Evolutionary conservation across 768 basidiomycete genomes (phyloP), one percentile per base, ranked within the genome.

Genomic region (Pulveroboletus sp.): DNA sequence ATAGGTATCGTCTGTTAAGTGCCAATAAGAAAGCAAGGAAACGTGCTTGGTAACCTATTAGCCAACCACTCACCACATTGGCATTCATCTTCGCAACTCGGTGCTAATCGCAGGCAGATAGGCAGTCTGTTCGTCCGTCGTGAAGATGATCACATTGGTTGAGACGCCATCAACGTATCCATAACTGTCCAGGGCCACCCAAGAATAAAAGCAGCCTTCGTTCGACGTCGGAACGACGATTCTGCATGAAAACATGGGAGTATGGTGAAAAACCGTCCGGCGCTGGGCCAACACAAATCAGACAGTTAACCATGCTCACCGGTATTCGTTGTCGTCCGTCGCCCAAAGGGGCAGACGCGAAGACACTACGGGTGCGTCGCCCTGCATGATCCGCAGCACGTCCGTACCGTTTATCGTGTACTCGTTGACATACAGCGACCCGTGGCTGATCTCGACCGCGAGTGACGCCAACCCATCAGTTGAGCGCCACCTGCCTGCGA

Each of bases 321-420:
- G 67, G 53, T 75, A 75, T 51, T 75, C 69, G 25, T 69, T 59
- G 33, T 72, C 61, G 9, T 68, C 69, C 4, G 72, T 73, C 6
- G 62, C 59, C 75, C 74, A 76, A 34, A 61, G 53, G 4, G 53
- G 53, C 9, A 62, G 33, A 23, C 60, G 56, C 10, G 33, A 9
- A 19, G 24, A 44, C 8, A 35, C 21, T 2, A 8, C 35, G 32
- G 54, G 38, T 21, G 24, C 23, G 38, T 46, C 17, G 31, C 50
- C 48, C 44, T 71, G 69, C 39, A 75, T 52, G 21, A 67, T 49
- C 27, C 42, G 47, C 38, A 77, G 43, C 19, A 75, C 64, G 42
- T 76, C 66, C 13, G 67, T 55, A 16, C 63, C 67, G 14, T 66
- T 58, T 21, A 76, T 59, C 4, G 60, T 33, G 27, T 73, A 64